Evolutionary conservation across 257 asterid species (phyloP), one percentile per base, ranked within the genome.

Genomic region (Ilex asprella): DNA sequence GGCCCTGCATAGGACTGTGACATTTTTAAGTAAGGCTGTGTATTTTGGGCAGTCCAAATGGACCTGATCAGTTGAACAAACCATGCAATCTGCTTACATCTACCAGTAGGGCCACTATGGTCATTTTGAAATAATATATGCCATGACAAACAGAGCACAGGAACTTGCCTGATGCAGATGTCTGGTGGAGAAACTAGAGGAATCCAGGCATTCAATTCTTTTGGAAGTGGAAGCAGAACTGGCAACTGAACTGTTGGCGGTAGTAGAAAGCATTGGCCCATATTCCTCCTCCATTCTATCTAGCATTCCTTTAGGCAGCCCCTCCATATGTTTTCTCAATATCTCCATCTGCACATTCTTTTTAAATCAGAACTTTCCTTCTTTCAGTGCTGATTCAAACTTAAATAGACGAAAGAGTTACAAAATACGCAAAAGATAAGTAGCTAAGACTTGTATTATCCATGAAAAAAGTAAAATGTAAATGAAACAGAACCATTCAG

Each of bases 141-240:
- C 55, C 60, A 11, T 53, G 56, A 55, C 32, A 74, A 27, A 65
- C 76, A 72, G 63, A 68, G 31, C 55, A 11, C 15, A 51, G 35
- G 57, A 43, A 32, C 63, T 50, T 67, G 54, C 84, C 87, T 82
- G 89, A 70, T 66, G 60, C 16, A 67, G 30, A 10, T 79, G 78
- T 61, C 67, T 70, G 31, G 67, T 57, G 1, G 79, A 64, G 16
- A 66, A 59, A 69, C 63, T n/a, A n/a, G 79, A 71, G 16, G 68
- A 59, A 7, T 73, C 70, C 10, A 77, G 63, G 47, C 58, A 69
- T 54, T 83, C 81, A 13, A 80, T 77, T 74, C 84, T 69, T 72
- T 75, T 86, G 55, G 97, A 79, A 51, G 79, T 72, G 7, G 95
- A 85, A 74, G 95, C 84, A 65, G 90, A 82, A 84, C 86, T 81